phyloP scores from a whole-genome alignment of 192 early-diverging fungal species.

The Spinellus fusiger region DNA sequence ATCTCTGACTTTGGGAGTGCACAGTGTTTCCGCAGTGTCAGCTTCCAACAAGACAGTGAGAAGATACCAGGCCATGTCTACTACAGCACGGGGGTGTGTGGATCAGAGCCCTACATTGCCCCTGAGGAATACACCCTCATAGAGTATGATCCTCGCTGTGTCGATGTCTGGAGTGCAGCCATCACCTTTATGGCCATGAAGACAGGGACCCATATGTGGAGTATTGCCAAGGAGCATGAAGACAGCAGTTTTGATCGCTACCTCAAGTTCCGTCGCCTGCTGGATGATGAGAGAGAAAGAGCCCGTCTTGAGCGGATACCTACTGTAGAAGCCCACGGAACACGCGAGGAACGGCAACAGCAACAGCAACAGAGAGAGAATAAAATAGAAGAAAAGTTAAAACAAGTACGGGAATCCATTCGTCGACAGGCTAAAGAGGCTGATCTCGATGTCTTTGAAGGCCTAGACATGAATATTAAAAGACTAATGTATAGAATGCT shows the following conservation, averaged over 20 bases:
- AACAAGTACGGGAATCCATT: conserved; percentile 24
- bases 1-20: conserved; percentile 85
- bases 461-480: conserved; percentile 28
- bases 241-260: conserved; percentile 27
- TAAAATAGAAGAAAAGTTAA: conserved; percentile 8
- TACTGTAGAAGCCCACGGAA: neutral
- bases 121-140: conserved; percentile 64
- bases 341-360: neutral
- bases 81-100: conserved; percentile 60
- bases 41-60: conserved; percentile 37
- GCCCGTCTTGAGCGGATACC: conserved; percentile 4
- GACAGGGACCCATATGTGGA: conserved; percentile 29
- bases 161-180: conserved; percentile 38
- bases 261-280: conserved; percentile 18
- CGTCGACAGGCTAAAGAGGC: conserved; percentile 22
- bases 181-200: conserved; percentile 35
- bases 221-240: conserved; percentile 17
- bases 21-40: conserved; percentile 72
- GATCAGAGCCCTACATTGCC: conserved; percentile 83
- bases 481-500: conserved; percentile 31
- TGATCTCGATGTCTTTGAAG: conserved; percentile 26
- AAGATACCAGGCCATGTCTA: too few species aligned
- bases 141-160: conserved; percentile 69
- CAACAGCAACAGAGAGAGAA: neutral
- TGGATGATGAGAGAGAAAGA: conserved; percentile 27